Percentiles rank a stretch among this genome's conserved stretches.
phyloP scores from a whole-genome alignment of 371 early-diverging fungal species.

The Basidiobolus meristosporus region DNA sequence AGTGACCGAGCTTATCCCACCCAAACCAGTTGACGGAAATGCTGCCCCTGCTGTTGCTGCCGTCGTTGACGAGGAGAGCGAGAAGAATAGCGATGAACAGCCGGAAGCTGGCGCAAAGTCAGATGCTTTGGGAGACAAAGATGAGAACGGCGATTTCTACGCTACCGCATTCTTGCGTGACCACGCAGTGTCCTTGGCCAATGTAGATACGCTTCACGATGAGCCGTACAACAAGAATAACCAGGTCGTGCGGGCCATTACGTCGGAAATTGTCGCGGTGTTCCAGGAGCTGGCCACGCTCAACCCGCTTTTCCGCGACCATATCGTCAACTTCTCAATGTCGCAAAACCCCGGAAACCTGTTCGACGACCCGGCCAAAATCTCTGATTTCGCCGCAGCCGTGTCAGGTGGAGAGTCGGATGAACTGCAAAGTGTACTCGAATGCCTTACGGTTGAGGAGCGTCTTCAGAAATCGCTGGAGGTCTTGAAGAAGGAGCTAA shows the following conservation, averaged over 20 bases:
- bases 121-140: conserved; percentile 2
- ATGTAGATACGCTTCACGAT: conserved; percentile 72
- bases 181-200: conserved; percentile 57
- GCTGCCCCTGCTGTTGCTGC: conserved; percentile 6
- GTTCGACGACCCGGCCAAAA: conserved; percentile 80
- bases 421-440: conserved; percentile 86
- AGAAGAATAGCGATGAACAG: conserved; percentile 1
- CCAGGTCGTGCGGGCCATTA: conserved; percentile 74
- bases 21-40: conserved; percentile 6
- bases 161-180: conserved; percentile 10
- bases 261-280: conserved; percentile 88
- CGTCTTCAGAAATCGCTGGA: conserved; percentile 77
- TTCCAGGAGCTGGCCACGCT: conserved; percentile 85
- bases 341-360: conserved; percentile 88
- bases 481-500: conserved; percentile 88
- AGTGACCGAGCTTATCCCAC: conserved; percentile 44
- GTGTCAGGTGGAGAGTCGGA: conserved; percentile 74
- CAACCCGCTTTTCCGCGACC: conserved; percentile 90
- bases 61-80: conserved; percentile 3
- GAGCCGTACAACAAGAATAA: conserved; percentile 68
- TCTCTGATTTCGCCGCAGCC: conserved; percentile 94
- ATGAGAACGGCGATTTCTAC: conserved; percentile 1
- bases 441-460: conserved; percentile 71
- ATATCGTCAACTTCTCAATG: conserved; percentile 88
- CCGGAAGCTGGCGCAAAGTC: conserved; percentile 3